Evolutionary conservation across 495 filamentous ascomycete species (phyloP).

Genomic region (Aspergillus panamensis): DNA sequence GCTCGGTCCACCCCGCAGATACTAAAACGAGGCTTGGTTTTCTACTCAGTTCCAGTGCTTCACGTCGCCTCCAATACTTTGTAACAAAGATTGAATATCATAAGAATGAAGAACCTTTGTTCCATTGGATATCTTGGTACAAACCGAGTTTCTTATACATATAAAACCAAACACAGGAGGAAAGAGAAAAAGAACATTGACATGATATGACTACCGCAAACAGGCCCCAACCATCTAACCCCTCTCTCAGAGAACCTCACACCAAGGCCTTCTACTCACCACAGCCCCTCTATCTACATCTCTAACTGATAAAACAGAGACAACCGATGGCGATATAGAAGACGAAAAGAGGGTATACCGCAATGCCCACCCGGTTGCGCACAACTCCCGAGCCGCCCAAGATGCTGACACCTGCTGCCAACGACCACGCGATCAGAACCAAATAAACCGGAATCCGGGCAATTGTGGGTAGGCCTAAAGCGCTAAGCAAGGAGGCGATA

Average conservation of each 20-base stretch:
- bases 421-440: slow-evolving; percentile 81
- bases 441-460: slow-evolving; percentile 85
- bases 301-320: slow-evolving; percentile 91
- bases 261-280: neutral
- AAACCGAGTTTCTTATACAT: slow-evolving; percentile 12
- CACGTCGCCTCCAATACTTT: neutral
- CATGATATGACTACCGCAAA: slow-evolving; percentile 3
- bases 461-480: slow-evolving; percentile 69
- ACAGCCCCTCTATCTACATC: neutral
- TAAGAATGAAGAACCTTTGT: neutral
- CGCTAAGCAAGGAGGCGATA: slow-evolving; percentile 85
- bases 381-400: slow-evolving; percentile 92
- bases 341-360: slow-evolving; percentile 92
- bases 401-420: slow-evolving; percentile 94
- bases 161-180: slow-evolving; percentile 1
- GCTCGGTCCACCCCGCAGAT: slow-evolving; percentile 21
- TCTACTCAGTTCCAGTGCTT: neutral
- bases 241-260: neutral
- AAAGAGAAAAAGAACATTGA: slow-evolving; percentile 13
- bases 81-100: neutral
- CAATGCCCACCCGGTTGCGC: slow-evolving; percentile 89
- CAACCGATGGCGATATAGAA: slow-evolving; percentile 93
- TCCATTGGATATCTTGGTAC: slow-evolving; percentile 22
- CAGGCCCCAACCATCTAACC: neutral
- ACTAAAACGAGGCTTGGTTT: neutral